These are phyloP conservation scores for Colletotrichum caudatum DNA, from an alignment of 2,329 filamentous ascomycete genomes.

Conservation along the genomic window DNA sequence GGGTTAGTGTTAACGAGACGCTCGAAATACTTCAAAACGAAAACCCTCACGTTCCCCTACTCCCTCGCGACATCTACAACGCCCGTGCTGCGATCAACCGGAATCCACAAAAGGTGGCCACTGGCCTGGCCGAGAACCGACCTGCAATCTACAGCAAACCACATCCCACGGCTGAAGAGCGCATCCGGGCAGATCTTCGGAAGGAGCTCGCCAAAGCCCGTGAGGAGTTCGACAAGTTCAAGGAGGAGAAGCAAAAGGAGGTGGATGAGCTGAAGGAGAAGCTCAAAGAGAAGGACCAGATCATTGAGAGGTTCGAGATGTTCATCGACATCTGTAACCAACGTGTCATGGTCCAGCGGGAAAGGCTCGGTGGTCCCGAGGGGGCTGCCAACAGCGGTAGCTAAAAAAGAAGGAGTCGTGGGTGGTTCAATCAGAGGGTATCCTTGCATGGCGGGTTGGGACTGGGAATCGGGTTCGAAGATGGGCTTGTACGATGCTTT, in stretches of 20 bases:
- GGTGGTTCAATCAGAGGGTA: conserved; percentile 4
- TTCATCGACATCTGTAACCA: conserved; percentile 78
- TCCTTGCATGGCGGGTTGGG: conserved; percentile 41
- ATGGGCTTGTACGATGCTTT: conserved; percentile 38
- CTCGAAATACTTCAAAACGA: conserved; percentile 73
- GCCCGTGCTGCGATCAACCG: conserved; percentile 75
- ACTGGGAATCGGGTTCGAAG: conserved; percentile 34
- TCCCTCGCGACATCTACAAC: conserved; percentile 76
- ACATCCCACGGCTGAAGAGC: conserved; percentile 71
- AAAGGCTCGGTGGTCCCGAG: conserved; percentile 56
- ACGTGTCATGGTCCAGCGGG: conserved; percentile 72
- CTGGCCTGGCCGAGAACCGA: conserved; percentile 69
- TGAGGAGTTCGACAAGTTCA: conserved; percentile 67
- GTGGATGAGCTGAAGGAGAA: conserved; percentile 69
- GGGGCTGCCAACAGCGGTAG: conserved; percentile 26
- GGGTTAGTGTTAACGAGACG: conserved; percentile 74
- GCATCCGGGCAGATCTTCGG: conserved; percentile 71
- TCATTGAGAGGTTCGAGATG: conserved; percentile 74
- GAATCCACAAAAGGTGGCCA: conserved; percentile 72
- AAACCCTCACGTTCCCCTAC: conserved; percentile 72
- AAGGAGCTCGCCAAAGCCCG: conserved; percentile 69
- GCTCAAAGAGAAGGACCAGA: conserved; percentile 72
- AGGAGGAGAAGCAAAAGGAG: conserved; percentile 68
- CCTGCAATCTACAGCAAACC: conserved; percentile 77
- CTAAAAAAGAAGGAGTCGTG: not conserved